Base-by-base conservation (phyloP, 2,329 filamentous ascomycete genomes). In the Meredithiella fracta region DNA sequence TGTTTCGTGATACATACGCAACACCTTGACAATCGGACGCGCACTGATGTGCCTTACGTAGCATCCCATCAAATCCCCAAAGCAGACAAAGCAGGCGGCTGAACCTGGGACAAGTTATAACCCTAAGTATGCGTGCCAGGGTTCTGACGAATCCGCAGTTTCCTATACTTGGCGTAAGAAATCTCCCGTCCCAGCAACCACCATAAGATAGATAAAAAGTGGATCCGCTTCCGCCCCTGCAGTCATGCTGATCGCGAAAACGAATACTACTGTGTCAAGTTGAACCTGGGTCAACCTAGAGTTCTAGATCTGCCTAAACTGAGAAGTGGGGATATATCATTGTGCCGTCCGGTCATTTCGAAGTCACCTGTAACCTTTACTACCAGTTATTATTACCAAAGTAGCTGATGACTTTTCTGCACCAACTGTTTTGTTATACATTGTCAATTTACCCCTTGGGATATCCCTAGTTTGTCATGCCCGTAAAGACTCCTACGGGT, bases 401-500 rank as follows among this genome's bases (percentile, higher is more conserved):
- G 11, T 11, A 34, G 29, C 29, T 34, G 29, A 34, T 34, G 11
- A 34, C 11, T 11, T 34, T n/a, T n/a, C n/a, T n/a, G n/a, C n/a
- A n/a, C n/a, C n/a, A n/a, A n/a, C n/a, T n/a, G n/a, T n/a, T n/a
- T n/a, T n/a, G n/a, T n/a, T n/a, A n/a, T n/a, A n/a, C n/a, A n/a
- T n/a, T n/a, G n/a, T n/a, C n/a, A n/a, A n/a, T n/a, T n/a, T 42
- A 7, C 17, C 38, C 17, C 38, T 20, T 42, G 14, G 38, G 38
- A 42, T n/a, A 15, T 42, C 38, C 6, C n/a, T 20, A 20, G 38
- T 20, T 42, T 3, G 9, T 17, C 11, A 57, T 58, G 56, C 53
- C 56, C 17, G 55, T 63, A 49, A 60, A 61, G 4, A 58, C 60
- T 23, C 56, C 64, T 49, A 60, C 61, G 3, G 58, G 60, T 9